Conservation (phyloP, 768 basidiomycete species). For the Lentinula boryana region DNA sequence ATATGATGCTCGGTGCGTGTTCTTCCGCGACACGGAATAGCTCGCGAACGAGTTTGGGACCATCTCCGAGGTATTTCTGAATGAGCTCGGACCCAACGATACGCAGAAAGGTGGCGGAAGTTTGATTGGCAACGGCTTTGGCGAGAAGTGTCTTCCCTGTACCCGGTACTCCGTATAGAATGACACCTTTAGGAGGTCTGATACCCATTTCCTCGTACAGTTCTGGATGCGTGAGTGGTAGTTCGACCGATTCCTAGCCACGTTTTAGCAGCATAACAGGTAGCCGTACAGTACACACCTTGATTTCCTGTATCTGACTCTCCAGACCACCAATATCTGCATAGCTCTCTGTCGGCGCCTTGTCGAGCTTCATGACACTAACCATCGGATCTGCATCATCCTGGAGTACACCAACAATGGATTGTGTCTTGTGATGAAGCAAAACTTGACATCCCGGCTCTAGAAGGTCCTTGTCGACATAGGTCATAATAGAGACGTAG, state of each 20-base stretch:
- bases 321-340: slow-evolving; percentile 98
- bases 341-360: slow-evolving; percentile 98
- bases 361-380: slow-evolving; percentile 98
- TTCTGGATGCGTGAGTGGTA: slow-evolving; percentile 96
- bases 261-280: not conserved
- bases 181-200: slow-evolving; percentile 98
- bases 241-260: slow-evolving; percentile 91
- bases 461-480: slow-evolving; percentile 82
- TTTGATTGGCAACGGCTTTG: slow-evolving; percentile 97
- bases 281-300: slow-evolving; percentile 42
- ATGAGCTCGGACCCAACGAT: slow-evolving; percentile 98
- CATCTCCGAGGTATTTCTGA: slow-evolving; percentile 98
- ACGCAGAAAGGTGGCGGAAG: slow-evolving; percentile 95
- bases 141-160: slow-evolving; percentile 98
- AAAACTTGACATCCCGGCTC: slow-evolving; percentile 96
- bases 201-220: slow-evolving; percentile 99
- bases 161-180: slow-evolving; percentile 96
- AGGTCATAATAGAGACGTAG: slow-evolving; percentile 77
- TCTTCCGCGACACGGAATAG: slow-evolving; percentile 97
- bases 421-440: slow-evolving; percentile 92
- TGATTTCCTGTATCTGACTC: slow-evolving; percentile 97
- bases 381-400: slow-evolving; percentile 96
- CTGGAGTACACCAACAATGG: slow-evolving; percentile 91
- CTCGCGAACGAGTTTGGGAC: slow-evolving; percentile 96
- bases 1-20: slow-evolving; percentile 96